A percentile compares a stretch with the other conserved stretches of the same genome.
Evolutionary conservation across 768 basidiomycete genomes (phyloP).

Genomic region (Serpula lacrymans): DNA sequence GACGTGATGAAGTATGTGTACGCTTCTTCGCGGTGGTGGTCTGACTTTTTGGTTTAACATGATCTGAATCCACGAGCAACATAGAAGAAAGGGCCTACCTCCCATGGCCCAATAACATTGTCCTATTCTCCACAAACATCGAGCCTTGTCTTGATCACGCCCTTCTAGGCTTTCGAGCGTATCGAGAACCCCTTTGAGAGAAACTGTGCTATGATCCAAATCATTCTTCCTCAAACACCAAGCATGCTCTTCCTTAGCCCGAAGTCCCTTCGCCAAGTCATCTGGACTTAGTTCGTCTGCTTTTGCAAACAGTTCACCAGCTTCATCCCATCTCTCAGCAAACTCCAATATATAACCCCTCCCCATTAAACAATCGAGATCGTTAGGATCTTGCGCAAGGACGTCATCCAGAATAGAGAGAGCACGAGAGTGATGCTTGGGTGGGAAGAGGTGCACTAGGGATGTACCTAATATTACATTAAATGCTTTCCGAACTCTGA

Average conservation of each 20-base stretch:
- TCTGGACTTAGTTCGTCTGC: conserved; percentile 49
- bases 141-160: conserved; percentile 58
- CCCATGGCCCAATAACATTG: conserved; percentile 68
- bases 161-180: conserved; percentile 44
- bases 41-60: conserved; percentile 35
- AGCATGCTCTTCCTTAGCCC: conserved; percentile 76
- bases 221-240: conserved; percentile 72
- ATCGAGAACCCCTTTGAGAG: conserved; percentile 46
- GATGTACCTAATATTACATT: conserved; percentile 71
- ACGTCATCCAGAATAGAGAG: conserved; percentile 70
- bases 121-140: conserved; percentile 86
- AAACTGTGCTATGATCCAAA: conserved; percentile 42
- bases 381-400: conserved; percentile 56
- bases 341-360: conserved; percentile 71
- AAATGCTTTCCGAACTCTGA: conserved; percentile 63
- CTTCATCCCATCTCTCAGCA: conserved; percentile 64
- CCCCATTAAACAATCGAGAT: conserved; percentile 66
- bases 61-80: too few species aligned
- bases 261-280: conserved; percentile 45
- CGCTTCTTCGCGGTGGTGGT: conserved; percentile 53
- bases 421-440: conserved; percentile 85
- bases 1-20: conserved; percentile 79
- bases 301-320: conserved; percentile 56
- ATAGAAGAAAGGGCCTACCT: conserved; percentile 41
- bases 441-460: conserved; percentile 82